Percentiles rank a stretch among this genome's conserved stretches.
Evolutionary conservation across 1,284 basidiomycete genomes (phyloP).

Genomic region (Apiotrichum montevideense): DNA sequence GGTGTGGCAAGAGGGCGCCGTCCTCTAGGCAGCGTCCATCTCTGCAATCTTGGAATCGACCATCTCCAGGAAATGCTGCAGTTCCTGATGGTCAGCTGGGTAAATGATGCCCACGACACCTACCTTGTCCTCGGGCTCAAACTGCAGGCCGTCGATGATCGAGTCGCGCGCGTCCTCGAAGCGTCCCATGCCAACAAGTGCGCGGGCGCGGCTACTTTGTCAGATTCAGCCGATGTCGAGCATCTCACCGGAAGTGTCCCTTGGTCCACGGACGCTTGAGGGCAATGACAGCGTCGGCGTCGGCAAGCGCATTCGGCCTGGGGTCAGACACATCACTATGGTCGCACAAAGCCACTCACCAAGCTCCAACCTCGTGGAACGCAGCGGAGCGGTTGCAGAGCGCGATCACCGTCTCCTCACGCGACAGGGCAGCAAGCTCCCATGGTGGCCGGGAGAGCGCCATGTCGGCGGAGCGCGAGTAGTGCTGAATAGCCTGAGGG

Average conservation of each 20-base stretch:
- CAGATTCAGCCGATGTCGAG: background rate
- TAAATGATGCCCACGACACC: background rate
- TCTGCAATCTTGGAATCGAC: slow-evolving; percentile 29
- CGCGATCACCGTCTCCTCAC: slow-evolving; percentile 82
- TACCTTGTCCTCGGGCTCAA: slow-evolving; percentile 77
- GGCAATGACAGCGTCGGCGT: slow-evolving; percentile 83
- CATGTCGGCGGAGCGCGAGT: slow-evolving; percentile 74
- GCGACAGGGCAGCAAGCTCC: slow-evolving; percentile 73
- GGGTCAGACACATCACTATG: slow-evolving; percentile 11
- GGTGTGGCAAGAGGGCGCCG: too few species aligned
- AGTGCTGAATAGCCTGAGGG: slow-evolving; percentile 70
- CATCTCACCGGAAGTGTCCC: slow-evolving; percentile 88
- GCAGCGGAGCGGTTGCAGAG: slow-evolving; percentile 89
- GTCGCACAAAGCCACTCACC: slow-evolving; percentile 19
- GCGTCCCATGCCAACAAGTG: slow-evolving; percentile 67
- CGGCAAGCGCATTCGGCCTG: slow-evolving; percentile 70
- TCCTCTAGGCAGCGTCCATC: background rate
- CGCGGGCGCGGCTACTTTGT: slow-evolving; percentile 44
- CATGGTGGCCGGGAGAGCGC: slow-evolving; percentile 81
- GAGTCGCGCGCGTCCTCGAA: slow-evolving; percentile 76
- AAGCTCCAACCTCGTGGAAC: slow-evolving; percentile 66
- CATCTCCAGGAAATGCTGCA: slow-evolving; percentile 38
- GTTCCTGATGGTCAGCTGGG: slow-evolving; percentile 17
- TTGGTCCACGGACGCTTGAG: slow-evolving; percentile 87
- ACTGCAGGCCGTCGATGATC: slow-evolving; percentile 74